These are phyloP conservation scores for Pythium dissimile DNA, from an alignment of 352 stramenopile genomes.

Conservation along the genomic window DNA sequence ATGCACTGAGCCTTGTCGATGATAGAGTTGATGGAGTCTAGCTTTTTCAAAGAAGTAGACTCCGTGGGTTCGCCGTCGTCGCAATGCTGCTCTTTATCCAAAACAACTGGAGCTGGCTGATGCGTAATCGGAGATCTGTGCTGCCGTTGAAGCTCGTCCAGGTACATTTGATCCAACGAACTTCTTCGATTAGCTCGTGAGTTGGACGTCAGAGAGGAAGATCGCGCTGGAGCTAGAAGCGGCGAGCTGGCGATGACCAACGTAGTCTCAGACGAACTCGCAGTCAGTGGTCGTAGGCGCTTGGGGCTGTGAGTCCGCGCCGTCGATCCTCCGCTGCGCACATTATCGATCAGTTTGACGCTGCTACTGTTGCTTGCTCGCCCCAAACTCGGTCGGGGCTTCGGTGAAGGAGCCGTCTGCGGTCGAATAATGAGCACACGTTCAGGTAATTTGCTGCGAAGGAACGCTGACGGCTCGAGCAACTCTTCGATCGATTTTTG, in stretches of 20 bases:
- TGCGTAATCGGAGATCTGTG: conserved; percentile 2
- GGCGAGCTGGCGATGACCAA: neutral
- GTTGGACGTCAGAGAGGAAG: neutral
- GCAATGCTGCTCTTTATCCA: neutral
- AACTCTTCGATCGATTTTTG: conserved; percentile 11
- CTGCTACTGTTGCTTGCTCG: conserved; percentile 6
- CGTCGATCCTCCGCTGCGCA: neutral
- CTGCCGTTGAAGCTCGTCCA: conserved; percentile 47
- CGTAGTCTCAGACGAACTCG: conserved; percentile 1
- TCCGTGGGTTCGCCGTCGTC: neutral
- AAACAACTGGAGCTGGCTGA: neutral
- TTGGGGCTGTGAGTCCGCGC: neutral
- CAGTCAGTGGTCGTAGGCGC: neutral
- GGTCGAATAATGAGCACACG: conserved; percentile 32
- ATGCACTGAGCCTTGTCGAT: conserved; percentile 46
- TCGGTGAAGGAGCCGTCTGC: conserved; percentile 39
- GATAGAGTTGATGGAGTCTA: conserved; percentile 64
- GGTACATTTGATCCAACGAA: conserved; percentile 46
- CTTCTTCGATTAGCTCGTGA: conserved; percentile 17
- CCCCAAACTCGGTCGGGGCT: neutral
- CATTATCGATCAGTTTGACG: neutral
- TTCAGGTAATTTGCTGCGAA: conserved; percentile 42
- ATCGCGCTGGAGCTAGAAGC: too few relatives aligned
- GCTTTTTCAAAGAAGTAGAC: conserved; percentile 30
- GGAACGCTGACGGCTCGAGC: conserved; percentile 44